phyloP scores from a whole-genome alignment of 148 eudicot genomes.

The Chenopodium berlandieri region DNA sequence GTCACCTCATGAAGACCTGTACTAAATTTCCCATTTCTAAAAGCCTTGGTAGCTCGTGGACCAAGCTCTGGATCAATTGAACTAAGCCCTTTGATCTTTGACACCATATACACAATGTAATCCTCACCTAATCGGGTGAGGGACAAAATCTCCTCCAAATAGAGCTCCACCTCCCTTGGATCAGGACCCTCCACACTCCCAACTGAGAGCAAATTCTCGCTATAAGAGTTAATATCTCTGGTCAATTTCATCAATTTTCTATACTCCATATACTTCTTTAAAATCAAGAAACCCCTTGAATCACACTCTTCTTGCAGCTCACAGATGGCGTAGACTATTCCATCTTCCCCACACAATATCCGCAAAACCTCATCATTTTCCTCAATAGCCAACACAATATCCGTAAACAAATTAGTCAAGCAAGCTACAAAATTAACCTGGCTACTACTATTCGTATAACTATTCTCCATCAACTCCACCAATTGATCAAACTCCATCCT shows the following conservation, averaged over 20 bases:
- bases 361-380: slow-evolving; percentile 74
- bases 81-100: slow-evolving; percentile 79
- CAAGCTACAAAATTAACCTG: slow-evolving; percentile 69
- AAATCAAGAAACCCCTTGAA: slow-evolving; percentile 68
- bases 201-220: slow-evolving; percentile 68
- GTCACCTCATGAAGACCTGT: slow-evolving; percentile 79
- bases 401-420: slow-evolving; percentile 84
- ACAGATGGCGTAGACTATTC: slow-evolving; percentile 82
- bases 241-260: slow-evolving; percentile 71
- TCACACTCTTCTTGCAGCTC: slow-evolving; percentile 97
- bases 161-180: slow-evolving; percentile 86
- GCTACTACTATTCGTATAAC: slow-evolving; percentile 24
- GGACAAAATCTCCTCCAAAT: slow-evolving; percentile 79
- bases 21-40: slow-evolving; percentile 81
- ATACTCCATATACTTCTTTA: slow-evolving; percentile 86
- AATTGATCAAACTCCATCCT: slow-evolving; percentile 78
- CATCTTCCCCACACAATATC: slow-evolving; percentile 88
- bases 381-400: slow-evolving; percentile 84
- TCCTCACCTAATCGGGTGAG: slow-evolving; percentile 90
- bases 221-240: slow-evolving; percentile 82
- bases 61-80: slow-evolving; percentile 80
- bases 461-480: slow-evolving; percentile 57
- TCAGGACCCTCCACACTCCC: slow-evolving; percentile 88
- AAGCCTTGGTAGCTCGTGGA: slow-evolving; percentile 81
- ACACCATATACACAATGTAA: slow-evolving; percentile 80